A percentile compares a stretch with the other conserved stretches of the same genome.
Evolutionary conservation across 176 grass and related monocot genomes (phyloP).

Genomic region (Canna indica): DNA sequence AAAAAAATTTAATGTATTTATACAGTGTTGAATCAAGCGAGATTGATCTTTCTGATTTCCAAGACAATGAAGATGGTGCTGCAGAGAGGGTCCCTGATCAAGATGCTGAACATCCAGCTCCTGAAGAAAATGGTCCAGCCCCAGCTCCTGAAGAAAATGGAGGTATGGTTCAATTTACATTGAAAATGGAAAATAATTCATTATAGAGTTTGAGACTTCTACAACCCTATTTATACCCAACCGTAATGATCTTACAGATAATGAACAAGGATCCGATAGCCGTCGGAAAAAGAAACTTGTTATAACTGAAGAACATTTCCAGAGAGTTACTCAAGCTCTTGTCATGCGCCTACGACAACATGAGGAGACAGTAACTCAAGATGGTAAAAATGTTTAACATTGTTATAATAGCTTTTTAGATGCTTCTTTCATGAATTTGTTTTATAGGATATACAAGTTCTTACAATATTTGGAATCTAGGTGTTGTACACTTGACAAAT

Average conservation of each 20-base stretch:
- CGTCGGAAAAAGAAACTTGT: conserved; percentile 67
- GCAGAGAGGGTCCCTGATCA: conserved; percentile 23
- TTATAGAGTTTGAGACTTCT: conserved; percentile 11
- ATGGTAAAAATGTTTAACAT: too few relatives aligned
- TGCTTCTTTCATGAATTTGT: not conserved
- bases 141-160: conserved; percentile 18
- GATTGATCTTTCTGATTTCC: conserved; percentile 95
- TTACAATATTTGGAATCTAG: too few relatives aligned
- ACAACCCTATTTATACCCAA: not conserved
- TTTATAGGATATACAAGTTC: too few relatives aligned
- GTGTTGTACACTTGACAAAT: too few relatives aligned
- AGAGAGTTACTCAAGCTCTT: conserved; percentile 87
- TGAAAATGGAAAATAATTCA: not conserved
- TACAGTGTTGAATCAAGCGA: conserved; percentile 98
- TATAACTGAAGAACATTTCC: conserved; percentile 95
- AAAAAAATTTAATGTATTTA: not conserved
- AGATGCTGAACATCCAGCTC: conserved; percentile 27
- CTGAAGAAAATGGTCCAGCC: conserved; percentile 24
- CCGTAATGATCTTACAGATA: conserved; percentile 21
- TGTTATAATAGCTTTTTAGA: conserved; percentile 15
- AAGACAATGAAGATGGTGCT: conserved; percentile 47
- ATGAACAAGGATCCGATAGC: conserved; percentile 33
- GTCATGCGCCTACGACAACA: conserved; percentile 73
- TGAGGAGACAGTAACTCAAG: conserved; percentile 60
- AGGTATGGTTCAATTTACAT: conserved; percentile 27